Conservation (phyloP, 129 eudicot species). For the Escallonia herrerae region DNA sequence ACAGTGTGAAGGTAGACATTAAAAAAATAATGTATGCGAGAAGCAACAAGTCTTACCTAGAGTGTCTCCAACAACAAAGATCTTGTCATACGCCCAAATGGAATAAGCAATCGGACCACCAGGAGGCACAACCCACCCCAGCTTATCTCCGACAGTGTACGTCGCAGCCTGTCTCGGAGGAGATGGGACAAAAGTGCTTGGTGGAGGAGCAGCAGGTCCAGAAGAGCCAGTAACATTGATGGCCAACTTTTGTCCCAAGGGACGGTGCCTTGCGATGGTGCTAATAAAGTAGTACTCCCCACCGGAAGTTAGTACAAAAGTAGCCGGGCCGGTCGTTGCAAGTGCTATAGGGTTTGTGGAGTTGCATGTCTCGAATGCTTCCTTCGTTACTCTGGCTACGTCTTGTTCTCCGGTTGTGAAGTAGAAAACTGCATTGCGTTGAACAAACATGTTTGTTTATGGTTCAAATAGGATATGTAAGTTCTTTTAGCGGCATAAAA, state of each 20-base stretch:
- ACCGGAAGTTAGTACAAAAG: constrained; percentile 8
- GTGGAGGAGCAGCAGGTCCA: not conserved
- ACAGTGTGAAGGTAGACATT: too few species aligned
- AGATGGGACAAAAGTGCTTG: not conserved
- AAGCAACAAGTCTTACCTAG: constrained; percentile 5
- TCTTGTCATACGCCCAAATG: constrained; percentile 20
- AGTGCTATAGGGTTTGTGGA: constrained; percentile 9
- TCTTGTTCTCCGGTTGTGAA: constrained; percentile 17
- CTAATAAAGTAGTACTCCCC: constrained; percentile 26
- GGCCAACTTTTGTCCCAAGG: constrained; percentile 28
- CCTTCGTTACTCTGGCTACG: constrained; percentile 28
- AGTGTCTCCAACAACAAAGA: constrained; percentile 20
- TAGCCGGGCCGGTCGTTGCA: constrained; percentile 22
- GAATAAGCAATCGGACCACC: constrained; percentile 14
- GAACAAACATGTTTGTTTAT: too few species aligned
- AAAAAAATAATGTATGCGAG: too few species aligned
- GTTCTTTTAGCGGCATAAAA: not conserved
- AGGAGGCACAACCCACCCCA: constrained; percentile 18
- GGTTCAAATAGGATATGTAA: not conserved
- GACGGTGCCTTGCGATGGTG: constrained; percentile 24
- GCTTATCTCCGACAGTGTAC: constrained; percentile 13
- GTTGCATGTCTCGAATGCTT: constrained; percentile 25
- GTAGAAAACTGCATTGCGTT: constrained; percentile 22
- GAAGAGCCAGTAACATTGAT: constrained; percentile 18
- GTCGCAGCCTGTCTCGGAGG: not conserved